Evolutionary conservation across 176 grass and related monocot genomes (phyloP).

Genomic region (Musa itinerans): DNA sequence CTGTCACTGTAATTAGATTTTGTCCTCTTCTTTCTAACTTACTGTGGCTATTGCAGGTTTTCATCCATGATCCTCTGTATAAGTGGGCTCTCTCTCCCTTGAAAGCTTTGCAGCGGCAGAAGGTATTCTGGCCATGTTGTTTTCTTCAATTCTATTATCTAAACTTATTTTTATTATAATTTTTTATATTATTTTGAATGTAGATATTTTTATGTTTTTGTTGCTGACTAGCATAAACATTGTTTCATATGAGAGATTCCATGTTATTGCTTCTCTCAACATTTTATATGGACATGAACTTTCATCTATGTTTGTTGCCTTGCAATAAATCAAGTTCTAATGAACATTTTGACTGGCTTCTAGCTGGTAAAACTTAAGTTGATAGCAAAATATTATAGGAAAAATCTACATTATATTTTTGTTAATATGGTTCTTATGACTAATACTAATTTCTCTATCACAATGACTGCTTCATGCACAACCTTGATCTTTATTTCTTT

Average conservation of each 20-base stretch:
- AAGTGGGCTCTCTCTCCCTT: constrained; percentile 98
- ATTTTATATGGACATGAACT: no score
- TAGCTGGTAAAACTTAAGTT: background rate
- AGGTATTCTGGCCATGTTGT: constrained; percentile 33
- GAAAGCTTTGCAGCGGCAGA: constrained; percentile 91
- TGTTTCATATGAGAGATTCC: background rate
- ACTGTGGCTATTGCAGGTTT: constrained; percentile 35
- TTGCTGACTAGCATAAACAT: background rate
- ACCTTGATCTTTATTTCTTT: constrained; percentile 1
- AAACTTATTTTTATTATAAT: background rate
- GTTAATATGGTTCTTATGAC: constrained; percentile 1
- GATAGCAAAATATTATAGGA: background rate
- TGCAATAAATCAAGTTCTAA: no score
- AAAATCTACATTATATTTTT: constrained; percentile 1
- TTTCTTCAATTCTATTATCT: background rate
- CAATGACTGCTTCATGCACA: background rate
- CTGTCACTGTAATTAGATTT: no score
- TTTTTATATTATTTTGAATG: background rate
- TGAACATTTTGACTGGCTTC: no score
- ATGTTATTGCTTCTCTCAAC: no score
- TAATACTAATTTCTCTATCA: background rate
- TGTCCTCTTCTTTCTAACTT: background rate
- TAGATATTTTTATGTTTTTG: background rate
- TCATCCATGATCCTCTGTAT: constrained; percentile 95
- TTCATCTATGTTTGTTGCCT: no score